Evolutionary conservation across 306 rosid genomes (phyloP).

Genomic region (Canavalia ensiformis): DNA sequence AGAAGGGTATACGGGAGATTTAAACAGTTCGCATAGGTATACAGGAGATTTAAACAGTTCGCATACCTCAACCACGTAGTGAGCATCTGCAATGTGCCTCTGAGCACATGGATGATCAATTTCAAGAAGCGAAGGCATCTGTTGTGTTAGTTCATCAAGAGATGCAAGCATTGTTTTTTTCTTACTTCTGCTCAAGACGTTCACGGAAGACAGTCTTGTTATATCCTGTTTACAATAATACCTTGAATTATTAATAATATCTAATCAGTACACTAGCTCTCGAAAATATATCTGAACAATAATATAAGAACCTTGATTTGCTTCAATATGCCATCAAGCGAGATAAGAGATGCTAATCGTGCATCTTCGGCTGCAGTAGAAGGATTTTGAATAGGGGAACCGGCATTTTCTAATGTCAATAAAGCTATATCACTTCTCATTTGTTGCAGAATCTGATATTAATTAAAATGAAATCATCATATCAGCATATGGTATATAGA

Average conservation of each 20-base stretch:
- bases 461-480: constrained; percentile 32
- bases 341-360: constrained; percentile 93
- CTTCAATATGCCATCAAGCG: constrained; percentile 91
- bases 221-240: constrained; percentile 68
- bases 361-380: constrained; percentile 96
- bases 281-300: constrained; percentile 17
- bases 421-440: constrained; percentile 87
- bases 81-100: constrained; percentile 78
- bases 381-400: constrained; percentile 82
- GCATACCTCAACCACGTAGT: constrained; percentile 77
- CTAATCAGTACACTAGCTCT: constrained; percentile 17
- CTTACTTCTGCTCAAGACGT: constrained; percentile 77
- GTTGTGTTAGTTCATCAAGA: constrained; percentile 78
- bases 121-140: constrained; percentile 95
- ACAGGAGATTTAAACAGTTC: not conserved
- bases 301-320: constrained; percentile 79
- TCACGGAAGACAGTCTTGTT: constrained; percentile 68
- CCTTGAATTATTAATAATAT: constrained; percentile 41
- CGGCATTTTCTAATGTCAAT: constrained; percentile 82
- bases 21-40: constrained; percentile 41
- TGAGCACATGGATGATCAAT: constrained; percentile 95
- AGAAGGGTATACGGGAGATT: not conserved
- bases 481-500: constrained; percentile 16
- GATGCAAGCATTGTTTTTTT: constrained; percentile 75
- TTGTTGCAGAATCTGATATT: constrained; percentile 72